Percentiles rank a stretch among this genome's conserved stretches.
These are phyloP conservation scores for Trichoderma asperelloides DNA, from an alignment of 495 filamentous ascomycete genomes.

Conservation along the genomic window DNA sequence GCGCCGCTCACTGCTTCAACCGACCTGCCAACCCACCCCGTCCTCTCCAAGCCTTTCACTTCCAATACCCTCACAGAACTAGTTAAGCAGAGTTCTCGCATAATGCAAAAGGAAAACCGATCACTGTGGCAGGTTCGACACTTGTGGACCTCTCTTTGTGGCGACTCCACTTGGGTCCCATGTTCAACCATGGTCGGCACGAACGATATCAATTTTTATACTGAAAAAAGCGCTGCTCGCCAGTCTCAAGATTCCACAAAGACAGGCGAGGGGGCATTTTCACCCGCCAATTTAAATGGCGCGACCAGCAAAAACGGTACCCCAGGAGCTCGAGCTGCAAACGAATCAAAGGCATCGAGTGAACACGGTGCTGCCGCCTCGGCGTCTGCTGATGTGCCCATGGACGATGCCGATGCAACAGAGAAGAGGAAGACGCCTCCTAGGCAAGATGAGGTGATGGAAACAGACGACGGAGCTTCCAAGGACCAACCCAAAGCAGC, in stretches of 20 bases:
- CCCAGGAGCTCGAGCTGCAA: background rate
- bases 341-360: conserved; percentile 4
- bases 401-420: conserved; percentile 17
- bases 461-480: background rate
- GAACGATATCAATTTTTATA: conserved; percentile 44
- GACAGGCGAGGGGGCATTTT: conserved; percentile 1
- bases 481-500: background rate
- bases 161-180: conserved; percentile 72
- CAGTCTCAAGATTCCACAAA: conserved; percentile 14
- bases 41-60: conserved; percentile 71
- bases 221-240: conserved; percentile 25
- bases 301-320: background rate
- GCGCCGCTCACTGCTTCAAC: conserved; percentile 79
- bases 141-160: conserved; percentile 65
- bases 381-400: conserved; percentile 14
- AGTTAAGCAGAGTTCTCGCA: conserved; percentile 53
- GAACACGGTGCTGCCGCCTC: conserved; percentile 7
- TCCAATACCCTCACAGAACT: conserved; percentile 76
- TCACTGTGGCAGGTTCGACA: conserved; percentile 70
- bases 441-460: conserved; percentile 1
- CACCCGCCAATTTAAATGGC: conserved; percentile 7
- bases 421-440: conserved; percentile 9
- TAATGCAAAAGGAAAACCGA: conserved; percentile 68
- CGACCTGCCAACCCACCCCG: conserved; percentile 76
- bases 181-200: conserved; percentile 53